These are phyloP conservation scores for Hygrophorus russula DNA, from an alignment of 768 basidiomycete genomes.

Conservation along the genomic window DNA sequence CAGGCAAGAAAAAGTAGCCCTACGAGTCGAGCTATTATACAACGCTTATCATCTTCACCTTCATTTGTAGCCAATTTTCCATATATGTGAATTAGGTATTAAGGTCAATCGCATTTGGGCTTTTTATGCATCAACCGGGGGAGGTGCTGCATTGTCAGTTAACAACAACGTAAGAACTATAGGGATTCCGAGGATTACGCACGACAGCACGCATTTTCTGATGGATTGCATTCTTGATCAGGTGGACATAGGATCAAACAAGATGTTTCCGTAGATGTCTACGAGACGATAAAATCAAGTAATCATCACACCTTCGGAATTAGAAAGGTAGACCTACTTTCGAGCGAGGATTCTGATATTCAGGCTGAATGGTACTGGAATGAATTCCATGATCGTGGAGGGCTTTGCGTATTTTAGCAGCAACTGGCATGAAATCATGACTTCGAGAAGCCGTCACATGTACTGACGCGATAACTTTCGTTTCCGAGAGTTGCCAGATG, in stretches of 20 bases:
- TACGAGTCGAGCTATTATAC: conserved; percentile 42
- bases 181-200: conserved; percentile 19
- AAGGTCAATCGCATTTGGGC: background rate
- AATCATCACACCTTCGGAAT: background rate
- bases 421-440: conserved; percentile 87
- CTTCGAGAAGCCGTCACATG: conserved; percentile 80
- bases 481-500: conserved; percentile 95
- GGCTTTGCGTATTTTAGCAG: conserved; percentile 69
- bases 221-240: conserved; percentile 55
- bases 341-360: conserved; percentile 41
- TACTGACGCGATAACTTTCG: conserved; percentile 89
- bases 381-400: conserved; percentile 92
- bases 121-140: conserved; percentile 8
- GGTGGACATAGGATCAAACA: conserved; percentile 68
- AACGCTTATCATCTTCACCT: conserved; percentile 49
- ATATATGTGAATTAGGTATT: conserved; percentile 24
- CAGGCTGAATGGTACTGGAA: conserved; percentile 90
- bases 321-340: conserved; percentile 26
- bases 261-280: conserved; percentile 42
- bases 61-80: conserved; percentile 70
- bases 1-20: conserved; percentile 36
- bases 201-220: conserved; percentile 75
- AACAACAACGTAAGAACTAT: background rate
- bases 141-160: conserved; percentile 9
- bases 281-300: conserved; percentile 5